Evolutionary conservation across 2,329 filamentous ascomycete genomes (phyloP).

Genomic region (Paraconiothyrium sp.): DNA sequence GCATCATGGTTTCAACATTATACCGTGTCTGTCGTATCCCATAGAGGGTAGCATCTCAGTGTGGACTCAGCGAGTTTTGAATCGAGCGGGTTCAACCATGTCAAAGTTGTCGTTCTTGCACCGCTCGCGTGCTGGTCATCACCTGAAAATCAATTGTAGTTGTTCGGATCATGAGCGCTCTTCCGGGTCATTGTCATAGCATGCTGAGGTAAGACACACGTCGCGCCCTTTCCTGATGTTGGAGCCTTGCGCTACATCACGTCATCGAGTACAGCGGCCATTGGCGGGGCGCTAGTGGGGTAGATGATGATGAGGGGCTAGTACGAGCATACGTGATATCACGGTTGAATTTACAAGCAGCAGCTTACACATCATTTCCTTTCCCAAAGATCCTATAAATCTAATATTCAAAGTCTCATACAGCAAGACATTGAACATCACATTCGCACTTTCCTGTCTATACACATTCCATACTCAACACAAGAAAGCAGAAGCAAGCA

Average conservation of each 20-base stretch:
- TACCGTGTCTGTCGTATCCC: no score
- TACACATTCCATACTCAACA: no score
- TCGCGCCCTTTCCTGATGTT: background rate
- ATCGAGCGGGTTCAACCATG: no score
- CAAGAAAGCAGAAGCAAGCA: conserved; percentile 26
- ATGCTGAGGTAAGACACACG: background rate
- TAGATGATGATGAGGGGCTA: conserved; percentile 6
- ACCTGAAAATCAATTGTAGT: no score
- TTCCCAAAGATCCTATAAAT: background rate
- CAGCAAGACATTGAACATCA: background rate
- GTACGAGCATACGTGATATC: conserved; percentile 10
- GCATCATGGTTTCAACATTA: no score
- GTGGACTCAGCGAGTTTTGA: no score
- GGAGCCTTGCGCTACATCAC: conserved; percentile 5
- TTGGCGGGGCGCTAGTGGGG: conserved; percentile 8
- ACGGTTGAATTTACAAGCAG: conserved; percentile 3
- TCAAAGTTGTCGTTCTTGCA: no score
- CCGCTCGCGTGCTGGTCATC: no score
- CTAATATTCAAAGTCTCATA: background rate
- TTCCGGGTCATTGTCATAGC: no score
- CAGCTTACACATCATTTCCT: conserved; percentile 1
- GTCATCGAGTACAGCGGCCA: conserved; percentile 3
- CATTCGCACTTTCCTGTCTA: background rate
- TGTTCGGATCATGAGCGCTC: no score
- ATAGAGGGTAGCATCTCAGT: no score